Base-by-base conservation (phyloP, 2,329 filamentous ascomycete species). In the Bipolaris gigantea region DNA sequence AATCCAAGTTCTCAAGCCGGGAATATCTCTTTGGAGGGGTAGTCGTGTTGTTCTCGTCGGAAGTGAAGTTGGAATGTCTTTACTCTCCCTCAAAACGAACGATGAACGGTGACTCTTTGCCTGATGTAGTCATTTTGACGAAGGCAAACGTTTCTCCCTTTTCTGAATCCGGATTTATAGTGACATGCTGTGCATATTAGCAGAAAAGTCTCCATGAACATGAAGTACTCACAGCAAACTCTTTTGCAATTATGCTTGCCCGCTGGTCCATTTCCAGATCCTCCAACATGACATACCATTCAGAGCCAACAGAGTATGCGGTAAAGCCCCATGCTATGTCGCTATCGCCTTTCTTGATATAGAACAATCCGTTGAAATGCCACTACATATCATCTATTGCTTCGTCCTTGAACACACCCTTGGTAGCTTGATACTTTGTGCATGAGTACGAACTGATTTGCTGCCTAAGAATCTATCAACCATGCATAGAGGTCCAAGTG, bases 91-190 rank as follows among this genome's bases (percentile, higher is more conserved):
- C 57, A 30, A 68, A 61, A 33, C 50, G 58, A 8, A 68, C n/a
- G 33, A 66, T 43, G 34, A 64, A 67, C 1, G 57, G 54, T 1
- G 59, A 43, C 19, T 61, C 57, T 15, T 53, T 34, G 16, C 47
- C 62, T 1, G 21, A 8, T 3, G 38, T 34, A n/a, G 62, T 55
- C 27, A 62, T 65, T 53, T 64, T 70, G 54, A 73, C 53, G 41
- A 72, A 66, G 1, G 47, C 61, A 42, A 69, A 71, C 0, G 59
- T 59, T n/a, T 66, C 63, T 16, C 62, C 62, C 2, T 46, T 48
- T 5, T 55, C 21, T 2, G 60, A 52, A 43, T 72, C 56, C 7
- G 66, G 50, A 35, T 64, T 51, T 13, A 72, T 61, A 13, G 59
- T 53, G 6, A 65, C 55, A 23, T 67, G 57, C 69, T 66, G 38